phyloP scores from a whole-genome alignment of 192 early-diverging fungal genomes.

The Gaertneriomyces sp. region DNA sequence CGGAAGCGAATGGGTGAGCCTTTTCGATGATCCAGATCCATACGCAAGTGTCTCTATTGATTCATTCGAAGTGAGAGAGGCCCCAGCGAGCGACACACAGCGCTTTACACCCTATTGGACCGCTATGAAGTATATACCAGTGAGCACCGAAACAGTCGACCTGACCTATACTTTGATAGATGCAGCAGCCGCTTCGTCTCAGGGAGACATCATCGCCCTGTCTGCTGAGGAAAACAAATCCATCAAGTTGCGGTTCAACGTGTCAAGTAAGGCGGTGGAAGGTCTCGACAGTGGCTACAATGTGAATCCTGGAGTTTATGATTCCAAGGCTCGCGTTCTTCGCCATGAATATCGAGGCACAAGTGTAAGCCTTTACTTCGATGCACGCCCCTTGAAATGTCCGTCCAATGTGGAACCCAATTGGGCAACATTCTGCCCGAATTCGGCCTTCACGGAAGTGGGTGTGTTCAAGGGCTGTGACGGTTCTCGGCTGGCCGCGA shows the following conservation, averaged over 20 bases:
- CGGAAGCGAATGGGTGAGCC: not conserved
- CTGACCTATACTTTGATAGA: conserved; percentile 21
- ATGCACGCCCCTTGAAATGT: conserved; percentile 15
- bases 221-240: not conserved
- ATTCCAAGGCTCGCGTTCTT: conserved; percentile 1
- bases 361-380: conserved; percentile 18
- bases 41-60: conserved; percentile 19
- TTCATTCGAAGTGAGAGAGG: conserved; percentile 18
- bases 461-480: conserved; percentile 20
- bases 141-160: not conserved
- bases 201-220: conserved; percentile 20
- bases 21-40: conserved; percentile 15
- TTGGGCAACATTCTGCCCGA: conserved; percentile 13
- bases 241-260: conserved; percentile 6
- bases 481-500: conserved; percentile 7
- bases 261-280: not conserved
- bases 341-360: not conserved
- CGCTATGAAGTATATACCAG: conserved; percentile 21
- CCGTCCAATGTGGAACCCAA: not conserved
- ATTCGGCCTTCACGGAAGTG: conserved; percentile 24
- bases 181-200: conserved; percentile 5
- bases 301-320: conserved; percentile 7
- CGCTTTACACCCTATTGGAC: conserved; percentile 26
- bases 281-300: not conserved
- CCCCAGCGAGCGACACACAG: conserved; percentile 13